Evolutionary conservation across 106 monocot genomes (phyloP).

Genomic region (Narthecium ossifragum): DNA sequence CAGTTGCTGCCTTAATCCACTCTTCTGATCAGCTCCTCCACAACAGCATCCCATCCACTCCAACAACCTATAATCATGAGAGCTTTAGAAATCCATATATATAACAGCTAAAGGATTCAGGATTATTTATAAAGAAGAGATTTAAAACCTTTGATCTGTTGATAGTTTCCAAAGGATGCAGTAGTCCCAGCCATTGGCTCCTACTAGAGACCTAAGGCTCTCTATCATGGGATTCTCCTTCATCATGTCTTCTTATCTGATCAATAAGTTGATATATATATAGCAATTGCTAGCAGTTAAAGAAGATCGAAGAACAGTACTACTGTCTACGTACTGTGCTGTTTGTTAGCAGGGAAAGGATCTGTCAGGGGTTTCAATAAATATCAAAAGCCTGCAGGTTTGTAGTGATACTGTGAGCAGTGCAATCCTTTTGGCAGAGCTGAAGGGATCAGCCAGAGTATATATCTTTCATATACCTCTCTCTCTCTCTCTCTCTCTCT

Average conservation of each 20-base stretch:
- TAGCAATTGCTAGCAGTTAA: not conserved
- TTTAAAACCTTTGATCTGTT: slow-evolving; percentile 53
- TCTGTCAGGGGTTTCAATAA: slow-evolving; percentile 17
- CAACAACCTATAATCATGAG: slow-evolving; percentile 16
- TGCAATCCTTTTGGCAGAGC: slow-evolving; percentile 16
- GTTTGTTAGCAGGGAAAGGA: not conserved
- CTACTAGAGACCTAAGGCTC: slow-evolving; percentile 60
- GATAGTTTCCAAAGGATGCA: slow-evolving; percentile 71
- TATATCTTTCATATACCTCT: slow-evolving; percentile 1
- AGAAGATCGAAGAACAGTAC: not conserved
- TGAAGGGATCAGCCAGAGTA: slow-evolving; percentile 2
- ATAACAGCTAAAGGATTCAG: not conserved
- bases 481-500: slow-evolving; percentile 10
- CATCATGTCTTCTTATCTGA: slow-evolving; percentile 6
- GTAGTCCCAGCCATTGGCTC: slow-evolving; percentile 68
- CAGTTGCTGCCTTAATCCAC: slow-evolving; percentile 1
- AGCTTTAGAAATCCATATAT: not conserved
- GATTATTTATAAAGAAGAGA: not conserved
- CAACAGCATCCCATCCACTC: slow-evolving; percentile 55
- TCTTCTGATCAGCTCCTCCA: slow-evolving; percentile 34
- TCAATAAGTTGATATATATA: not conserved
- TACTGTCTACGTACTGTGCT: not conserved
- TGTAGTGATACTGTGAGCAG: slow-evolving; percentile 1
- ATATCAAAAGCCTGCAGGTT: slow-evolving; percentile 30
- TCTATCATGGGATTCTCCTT: slow-evolving; percentile 24